Evolutionary conservation across 148 eudicot species (phyloP).

Genomic region (Beta vulgaris): DNA sequence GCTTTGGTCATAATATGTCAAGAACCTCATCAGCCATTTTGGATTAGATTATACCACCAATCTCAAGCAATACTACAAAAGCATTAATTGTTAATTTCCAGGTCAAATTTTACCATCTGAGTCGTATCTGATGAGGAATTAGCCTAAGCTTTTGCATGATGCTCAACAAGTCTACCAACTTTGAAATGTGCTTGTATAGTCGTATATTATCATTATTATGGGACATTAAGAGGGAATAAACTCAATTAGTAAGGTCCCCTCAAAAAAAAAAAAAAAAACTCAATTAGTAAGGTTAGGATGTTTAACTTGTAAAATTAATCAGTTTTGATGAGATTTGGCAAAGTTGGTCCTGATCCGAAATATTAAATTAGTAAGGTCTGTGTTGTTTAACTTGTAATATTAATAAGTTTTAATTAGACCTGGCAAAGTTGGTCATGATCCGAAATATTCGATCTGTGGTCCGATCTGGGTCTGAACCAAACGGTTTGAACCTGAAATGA

Average conservation of each 20-base stretch:
- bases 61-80: background rate
- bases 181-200: background rate
- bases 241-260: background rate
- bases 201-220: slow-evolving; percentile 10
- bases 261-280: too few relatives aligned
- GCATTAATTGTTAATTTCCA: background rate
- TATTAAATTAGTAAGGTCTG: too few relatives aligned
- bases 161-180: background rate
- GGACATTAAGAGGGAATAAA: background rate
- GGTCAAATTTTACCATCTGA: background rate
- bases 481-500: too few relatives aligned
- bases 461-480: too few relatives aligned
- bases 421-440: too few relatives aligned
- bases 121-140: background rate
- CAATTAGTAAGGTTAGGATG: too few relatives aligned
- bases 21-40: slow-evolving; percentile 2
- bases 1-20: slow-evolving; percentile 10
- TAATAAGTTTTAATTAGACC: too few relatives aligned
- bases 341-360: too few relatives aligned
- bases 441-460: too few relatives aligned
- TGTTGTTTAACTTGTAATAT: too few relatives aligned
- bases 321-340: too few relatives aligned
- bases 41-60: background rate
- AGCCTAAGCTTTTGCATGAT: background rate
- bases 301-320: too few relatives aligned